These are phyloP conservation scores for Cordyceps militaris DNA, from an alignment of 2,329 filamentous ascomycete genomes.

Conservation along the genomic window DNA sequence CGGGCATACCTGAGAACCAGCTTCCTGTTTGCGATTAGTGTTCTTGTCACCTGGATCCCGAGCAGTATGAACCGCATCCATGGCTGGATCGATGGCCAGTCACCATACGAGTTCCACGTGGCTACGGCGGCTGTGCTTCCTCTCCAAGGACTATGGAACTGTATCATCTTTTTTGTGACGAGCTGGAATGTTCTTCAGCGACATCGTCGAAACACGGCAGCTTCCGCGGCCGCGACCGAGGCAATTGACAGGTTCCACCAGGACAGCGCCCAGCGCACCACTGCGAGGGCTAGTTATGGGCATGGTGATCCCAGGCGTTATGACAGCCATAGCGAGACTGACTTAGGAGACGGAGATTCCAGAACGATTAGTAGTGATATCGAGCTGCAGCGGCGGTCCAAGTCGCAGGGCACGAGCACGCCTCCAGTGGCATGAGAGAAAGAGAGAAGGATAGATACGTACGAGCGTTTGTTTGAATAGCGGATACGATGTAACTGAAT, in stretches of 20 bases:
- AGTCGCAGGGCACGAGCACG: conserved; percentile 1
- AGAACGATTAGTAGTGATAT: conserved; percentile 13
- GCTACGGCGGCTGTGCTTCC: conserved; percentile 66
- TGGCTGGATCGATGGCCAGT: conserved; percentile 47
- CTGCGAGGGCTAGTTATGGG: not conserved
- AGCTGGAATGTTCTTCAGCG: conserved; percentile 34
- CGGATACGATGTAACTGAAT: not conserved
- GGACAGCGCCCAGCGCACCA: not conserved
- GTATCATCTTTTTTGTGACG: conserved; percentile 66
- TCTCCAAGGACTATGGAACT: conserved; percentile 75
- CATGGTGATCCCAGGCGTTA: not conserved
- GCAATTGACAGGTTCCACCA: conserved; percentile 3
- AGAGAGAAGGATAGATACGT: no score
- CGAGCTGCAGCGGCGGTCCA: conserved; percentile 11
- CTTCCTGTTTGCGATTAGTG: conserved; percentile 53
- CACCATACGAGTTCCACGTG: conserved; percentile 60
- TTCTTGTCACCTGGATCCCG: conserved; percentile 56
- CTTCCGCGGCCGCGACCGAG: conserved; percentile 1
- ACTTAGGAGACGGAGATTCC: conserved; percentile 13
- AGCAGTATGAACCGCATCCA: conserved; percentile 71
- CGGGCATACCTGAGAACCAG: conserved; percentile 54
- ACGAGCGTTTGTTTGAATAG: not conserved
- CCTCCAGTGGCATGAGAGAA: not conserved
- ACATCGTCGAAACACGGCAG: conserved; percentile 7
- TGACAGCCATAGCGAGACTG: conserved; percentile 13